A percentile compares a stretch with the other conserved stretches of the same genome.
These are phyloP conservation scores for Citrus cavaleriei DNA, from an alignment of 345 rosid species.

Conservation along the genomic window DNA sequence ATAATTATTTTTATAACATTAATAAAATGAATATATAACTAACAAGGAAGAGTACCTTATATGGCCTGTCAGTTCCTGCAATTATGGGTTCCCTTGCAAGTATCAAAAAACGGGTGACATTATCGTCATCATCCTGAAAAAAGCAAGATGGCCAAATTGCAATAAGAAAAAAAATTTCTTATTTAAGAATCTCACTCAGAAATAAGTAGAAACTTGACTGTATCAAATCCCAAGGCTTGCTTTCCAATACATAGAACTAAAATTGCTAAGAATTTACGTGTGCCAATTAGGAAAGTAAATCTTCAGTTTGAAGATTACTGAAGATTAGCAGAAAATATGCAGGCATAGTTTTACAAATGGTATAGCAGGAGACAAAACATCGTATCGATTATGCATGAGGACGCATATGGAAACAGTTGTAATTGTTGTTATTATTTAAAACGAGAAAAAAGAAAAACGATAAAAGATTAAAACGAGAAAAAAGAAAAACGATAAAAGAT, in stretches of 20 bases:
- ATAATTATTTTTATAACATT: not conserved
- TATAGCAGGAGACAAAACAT: not conserved
- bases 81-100: conserved; percentile 90
- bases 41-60: conserved; percentile 50
- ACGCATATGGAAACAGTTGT: not conserved
- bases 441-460: not conserved
- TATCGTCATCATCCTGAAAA: conserved; percentile 68
- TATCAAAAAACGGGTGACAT: conserved; percentile 82
- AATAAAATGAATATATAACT: not conserved
- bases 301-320: not conserved
- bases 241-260: not conserved
- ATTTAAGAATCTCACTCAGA: not conserved
- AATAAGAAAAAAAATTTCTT: not conserved
- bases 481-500: not conserved
- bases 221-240: not conserved
- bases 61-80: conserved; percentile 61
- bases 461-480: not conserved
- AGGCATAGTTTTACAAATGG: not conserved
- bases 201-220: not conserved
- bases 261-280: not conserved
- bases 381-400: not conserved
- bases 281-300: not conserved
- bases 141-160: conserved; percentile 2
- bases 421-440: not conserved
- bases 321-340: not conserved